phyloP scores from a whole-genome alignment of 345 rosid species.

The Rhodamnia argentea region DNA sequence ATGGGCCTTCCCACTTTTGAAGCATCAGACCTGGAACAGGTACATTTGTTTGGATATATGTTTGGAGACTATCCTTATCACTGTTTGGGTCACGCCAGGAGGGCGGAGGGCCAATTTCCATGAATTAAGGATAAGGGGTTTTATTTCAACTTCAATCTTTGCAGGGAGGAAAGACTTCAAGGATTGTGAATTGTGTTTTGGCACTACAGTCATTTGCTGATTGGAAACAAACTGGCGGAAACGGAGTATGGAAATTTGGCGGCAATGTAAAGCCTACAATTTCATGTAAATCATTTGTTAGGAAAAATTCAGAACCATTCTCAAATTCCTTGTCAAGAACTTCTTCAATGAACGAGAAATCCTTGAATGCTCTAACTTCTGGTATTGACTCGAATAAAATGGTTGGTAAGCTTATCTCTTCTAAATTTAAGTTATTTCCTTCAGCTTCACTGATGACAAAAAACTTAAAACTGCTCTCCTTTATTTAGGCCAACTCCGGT shows the following conservation, averaged over 20 bases:
- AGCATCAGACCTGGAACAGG: slow-evolving; percentile 89
- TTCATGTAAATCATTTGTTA: slow-evolving; percentile 40
- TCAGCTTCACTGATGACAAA: background rate
- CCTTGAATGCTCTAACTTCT: slow-evolving; percentile 12
- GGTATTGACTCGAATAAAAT: slow-evolving; percentile 43
- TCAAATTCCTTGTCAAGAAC: slow-evolving; percentile 44
- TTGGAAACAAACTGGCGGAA: slow-evolving; percentile 74
- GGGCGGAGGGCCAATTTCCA: background rate
- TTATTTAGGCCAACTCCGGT: slow-evolving; percentile 30
- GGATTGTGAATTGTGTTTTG: slow-evolving; percentile 69
- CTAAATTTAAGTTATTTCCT: background rate
- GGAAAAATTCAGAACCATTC: slow-evolving; percentile 63
- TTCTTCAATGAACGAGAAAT: slow-evolving; percentile 28
- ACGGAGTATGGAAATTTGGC: slow-evolving; percentile 58
- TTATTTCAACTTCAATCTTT: background rate
- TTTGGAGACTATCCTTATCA: background rate
- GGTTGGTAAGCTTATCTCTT: slow-evolving; percentile 32
- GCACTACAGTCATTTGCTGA: slow-evolving; percentile 73
- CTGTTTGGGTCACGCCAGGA: background rate
- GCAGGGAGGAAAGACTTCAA: slow-evolving; percentile 34
- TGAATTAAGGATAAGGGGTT: background rate
- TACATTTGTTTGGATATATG: slow-evolving; percentile 3
- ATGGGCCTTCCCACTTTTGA: slow-evolving; percentile 84
- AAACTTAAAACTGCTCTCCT: background rate
- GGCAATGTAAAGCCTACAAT: slow-evolving; percentile 32